A percentile compares a stretch with the other conserved stretches of the same genome.
phyloP scores from a whole-genome alignment of 495 filamentous ascomycete species.

The Podospora pseudocomata region DNA sequence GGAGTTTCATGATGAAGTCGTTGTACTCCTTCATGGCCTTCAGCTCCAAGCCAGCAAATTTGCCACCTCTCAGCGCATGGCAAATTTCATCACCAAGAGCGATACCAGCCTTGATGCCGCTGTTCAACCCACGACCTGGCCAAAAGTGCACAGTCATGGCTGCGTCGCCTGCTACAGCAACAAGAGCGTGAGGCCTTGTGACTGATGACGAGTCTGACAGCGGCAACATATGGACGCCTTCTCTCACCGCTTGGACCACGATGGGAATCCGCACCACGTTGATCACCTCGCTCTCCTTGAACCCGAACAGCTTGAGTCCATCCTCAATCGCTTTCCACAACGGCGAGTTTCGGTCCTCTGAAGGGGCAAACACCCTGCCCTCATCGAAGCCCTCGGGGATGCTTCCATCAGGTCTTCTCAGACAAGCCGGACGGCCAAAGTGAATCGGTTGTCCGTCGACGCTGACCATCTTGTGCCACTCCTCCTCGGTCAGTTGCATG shows the following conservation, averaged over 20 bases:
- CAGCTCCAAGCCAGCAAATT: conserved; percentile 30
- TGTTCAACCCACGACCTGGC: conserved; percentile 35
- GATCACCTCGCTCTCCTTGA: conserved; percentile 41
- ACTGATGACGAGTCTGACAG: conserved; percentile 28
- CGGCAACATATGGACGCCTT: conserved; percentile 35
- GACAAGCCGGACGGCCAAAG: conserved; percentile 35
- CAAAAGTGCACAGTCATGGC: conserved; percentile 39
- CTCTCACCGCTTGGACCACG: conserved; percentile 38
- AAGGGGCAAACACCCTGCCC: conserved; percentile 34
- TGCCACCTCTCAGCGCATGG: conserved; percentile 30
- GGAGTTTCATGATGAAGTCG: conserved; percentile 37
- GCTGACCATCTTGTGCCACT: conserved; percentile 39
- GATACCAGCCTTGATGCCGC: conserved; percentile 36
- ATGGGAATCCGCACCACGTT: conserved; percentile 41
- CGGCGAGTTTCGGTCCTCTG: conserved; percentile 29
- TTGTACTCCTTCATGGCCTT: conserved; percentile 36
- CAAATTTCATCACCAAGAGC: conserved; percentile 35
- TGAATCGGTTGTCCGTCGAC: conserved; percentile 36
- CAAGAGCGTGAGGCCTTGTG: conserved; percentile 33
- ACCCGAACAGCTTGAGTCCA: conserved; percentile 39
- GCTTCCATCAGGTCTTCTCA: conserved; percentile 30
- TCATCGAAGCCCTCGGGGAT: conserved; percentile 33
- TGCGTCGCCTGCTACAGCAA: conserved; percentile 34
- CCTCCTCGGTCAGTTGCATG: conserved; percentile 41
- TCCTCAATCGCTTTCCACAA: conserved; percentile 39